Conservation (phyloP, 2,329 filamentous ascomycete species). For the Cladobotryum protrusum region DNA sequence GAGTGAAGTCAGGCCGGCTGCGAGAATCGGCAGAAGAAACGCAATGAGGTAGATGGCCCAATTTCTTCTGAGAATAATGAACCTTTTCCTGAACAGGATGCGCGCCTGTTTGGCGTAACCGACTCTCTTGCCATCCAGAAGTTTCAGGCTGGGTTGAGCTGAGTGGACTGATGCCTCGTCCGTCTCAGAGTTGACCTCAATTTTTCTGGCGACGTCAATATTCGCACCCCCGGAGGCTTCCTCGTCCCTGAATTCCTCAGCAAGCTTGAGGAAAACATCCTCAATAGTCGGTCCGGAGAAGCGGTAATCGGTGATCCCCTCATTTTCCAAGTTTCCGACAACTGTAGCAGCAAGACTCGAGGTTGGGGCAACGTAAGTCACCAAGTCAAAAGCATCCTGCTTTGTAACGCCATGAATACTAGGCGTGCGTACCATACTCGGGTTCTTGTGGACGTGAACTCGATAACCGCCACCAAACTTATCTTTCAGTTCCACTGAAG, state of each 20-base stretch:
- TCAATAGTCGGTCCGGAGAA: conserved; percentile 87
- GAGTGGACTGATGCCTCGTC: conserved; percentile 10
- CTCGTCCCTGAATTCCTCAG: conserved; percentile 66
- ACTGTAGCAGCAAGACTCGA: conserved; percentile 67
- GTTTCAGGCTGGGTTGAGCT: conserved; percentile 39
- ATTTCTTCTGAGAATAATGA: conserved; percentile 71
- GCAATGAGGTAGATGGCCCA: conserved; percentile 70
- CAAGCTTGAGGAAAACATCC: conserved; percentile 82
- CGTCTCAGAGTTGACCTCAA: conserved; percentile 16
- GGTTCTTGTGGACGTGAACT: conserved; percentile 63
- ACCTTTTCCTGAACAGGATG: conserved; percentile 72
- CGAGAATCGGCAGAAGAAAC: conserved; percentile 70
- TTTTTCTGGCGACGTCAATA: conserved; percentile 18
- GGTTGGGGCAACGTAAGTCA: conserved; percentile 64
- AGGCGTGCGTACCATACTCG: conserved; percentile 40
- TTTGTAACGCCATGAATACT: conserved; percentile 51
- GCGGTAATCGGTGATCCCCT: conserved; percentile 68
- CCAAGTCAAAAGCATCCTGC: conserved; percentile 61
- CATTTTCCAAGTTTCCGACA: conserved; percentile 61
- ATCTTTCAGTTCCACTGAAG: conserved; percentile 80
- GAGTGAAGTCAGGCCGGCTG: conserved; percentile 70
- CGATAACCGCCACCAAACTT: conserved; percentile 77
- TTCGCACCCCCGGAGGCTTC: conserved; percentile 21
- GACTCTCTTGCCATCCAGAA: conserved; percentile 64
- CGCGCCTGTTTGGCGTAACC: conserved; percentile 63